Evolutionary conservation across 2,329 filamentous ascomycete genomes (phyloP), one percentile per base, ranked within the genome.

Genomic region (Parastagonospora nodorum): DNA sequence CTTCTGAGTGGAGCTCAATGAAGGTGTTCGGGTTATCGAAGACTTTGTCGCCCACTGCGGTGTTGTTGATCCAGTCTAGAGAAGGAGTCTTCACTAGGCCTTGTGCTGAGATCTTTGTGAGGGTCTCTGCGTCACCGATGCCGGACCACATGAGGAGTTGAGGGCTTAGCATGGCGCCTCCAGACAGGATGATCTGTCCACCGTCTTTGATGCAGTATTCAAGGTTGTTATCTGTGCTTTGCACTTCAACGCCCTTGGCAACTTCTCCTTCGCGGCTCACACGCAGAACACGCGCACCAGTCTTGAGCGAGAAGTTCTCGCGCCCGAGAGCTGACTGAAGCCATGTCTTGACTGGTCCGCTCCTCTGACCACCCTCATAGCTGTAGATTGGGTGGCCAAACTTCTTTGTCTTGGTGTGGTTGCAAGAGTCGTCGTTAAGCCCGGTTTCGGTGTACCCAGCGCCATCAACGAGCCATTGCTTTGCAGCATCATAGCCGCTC

Each of bases 1-100:
- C 54, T 1, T 77, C 72, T 3, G 68, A 68, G 1, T 73, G 72
- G 1, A 82, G 70, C 56, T 80, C 77, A 62, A 82, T 79, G 53
- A 79, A 81, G 1, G 80, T 83, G 53, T 83, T 82, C 5, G 82
- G 80, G 58, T 83, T 84, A 60, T 83, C 81, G 55, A 82, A 84
- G 27, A 83, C 75, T 30, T 77, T 77, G 11, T 75, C 68, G 37
- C 81, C 81, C 4, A 84, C 76, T 4, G 74, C 71, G 0, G 73
- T 73, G 60, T 80, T 80, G 61, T 79, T 76, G 50, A 84, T 75
- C 80, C 80, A 83, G 16, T 75, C 68, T 7, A 69, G 66, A 2
- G 75, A 51, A 3, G 58, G 44, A 5, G 67, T 49, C 2, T 67
- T 66, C 5, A 79, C 64, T 9, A 75, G 65, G 10, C 74, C 75